Base-by-base conservation (phyloP, 1,284 basidiomycete genomes). In the Irpex sp. region DNA sequence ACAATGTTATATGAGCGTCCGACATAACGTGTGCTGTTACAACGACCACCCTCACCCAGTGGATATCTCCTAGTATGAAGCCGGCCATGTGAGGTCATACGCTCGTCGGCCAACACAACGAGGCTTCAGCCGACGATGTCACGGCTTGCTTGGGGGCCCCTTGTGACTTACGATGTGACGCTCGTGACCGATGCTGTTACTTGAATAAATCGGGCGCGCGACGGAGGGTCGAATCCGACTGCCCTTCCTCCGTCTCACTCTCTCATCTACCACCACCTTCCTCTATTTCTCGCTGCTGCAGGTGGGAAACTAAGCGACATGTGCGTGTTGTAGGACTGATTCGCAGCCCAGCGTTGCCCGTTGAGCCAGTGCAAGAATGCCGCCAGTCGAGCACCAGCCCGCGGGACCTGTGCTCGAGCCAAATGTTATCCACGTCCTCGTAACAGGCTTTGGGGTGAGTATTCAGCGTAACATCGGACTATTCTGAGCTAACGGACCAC, bases 361-460 rank as follows among this genome's bases (percentile, higher is more conserved):
- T 15, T 15, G 49, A 51, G 49, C 11, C 49, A 15, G 21, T 55
- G 21, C 58, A 54, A 39, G 56, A 33, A 56, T 60, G 59, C 35
- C 60, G 17, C 33, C 47, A 31, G 49, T 57, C 39, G 53, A 61
- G 15, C 58, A 61, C 59, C 51, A 49, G 31, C 33, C 33, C 58
- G 36, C 39, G 21, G 58, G 61, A 53, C 63, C 53, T 65, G 67
- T 37, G 60, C 64, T 54, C 59, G 69, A 70, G 61, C 70, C 68
- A 46, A 70, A 77, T 56, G 75, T 68, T 61, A 77, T 80, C 65
- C 76, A 77, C 66, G 83, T 86, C 35, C 78, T 86, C 58, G 68
- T 86, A 61, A 86, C 85, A 17, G 84, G 85, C 57, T 87, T 85
- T 69, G 84, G 85, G 68, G 84, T 87, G 72, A 78, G 84, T 78